Base-by-base conservation (phyloP, 2,329 filamentous ascomycete species). In the Drechslerella dactyloides region DNA sequence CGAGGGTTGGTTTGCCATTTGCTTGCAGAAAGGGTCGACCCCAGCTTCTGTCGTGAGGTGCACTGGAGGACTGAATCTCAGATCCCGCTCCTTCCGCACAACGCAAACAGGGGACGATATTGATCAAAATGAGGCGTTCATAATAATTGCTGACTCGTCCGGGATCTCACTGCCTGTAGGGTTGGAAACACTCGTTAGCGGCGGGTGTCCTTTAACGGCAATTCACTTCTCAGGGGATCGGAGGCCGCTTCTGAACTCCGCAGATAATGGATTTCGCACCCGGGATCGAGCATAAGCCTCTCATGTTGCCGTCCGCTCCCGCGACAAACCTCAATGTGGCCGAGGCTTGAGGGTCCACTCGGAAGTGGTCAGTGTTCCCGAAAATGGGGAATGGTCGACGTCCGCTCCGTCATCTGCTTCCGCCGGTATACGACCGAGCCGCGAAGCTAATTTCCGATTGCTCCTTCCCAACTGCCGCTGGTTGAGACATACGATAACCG, bases 91-190 rank as follows among this genome's bases (percentile, higher is more conserved):
- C 42, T 52, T 50, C 30, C 17, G 46, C 46, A 64, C 66, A 70
- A 70, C 66, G 66, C 66, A 70, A 59, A 57, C 19, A 33, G 27
- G 57, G 23, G 59, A 44, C 53, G 52, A 70, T 62, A 63, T 70
- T 54, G 66, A 60, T 56, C 35, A 53, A 51, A 44, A 40, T 57
- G 27, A 8, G 52, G 50, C 52, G 40, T 56, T 54, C 27, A 58
- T 52, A 42, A 48, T 23, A 46, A 46, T 37, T 56, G 52, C 59
- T 62, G 60, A 62, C 55, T 52, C 33, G 44, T 50, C 59, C 58
- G 35, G 37, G 17, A 58, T 69, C 44, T 53, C 44, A 40, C 50
- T 62, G 51, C 56, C 57, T 53, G 24, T 46, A 61, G 51, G n/a
- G 37, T 30, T 50, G 40, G 48, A 59, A 55, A 50, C 35, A 48